Percentiles rank a stretch among this genome's conserved stretches.
phyloP scores from a whole-genome alignment of 2,329 filamentous ascomycete species.

The Colletotrichum spaethianum region DNA sequence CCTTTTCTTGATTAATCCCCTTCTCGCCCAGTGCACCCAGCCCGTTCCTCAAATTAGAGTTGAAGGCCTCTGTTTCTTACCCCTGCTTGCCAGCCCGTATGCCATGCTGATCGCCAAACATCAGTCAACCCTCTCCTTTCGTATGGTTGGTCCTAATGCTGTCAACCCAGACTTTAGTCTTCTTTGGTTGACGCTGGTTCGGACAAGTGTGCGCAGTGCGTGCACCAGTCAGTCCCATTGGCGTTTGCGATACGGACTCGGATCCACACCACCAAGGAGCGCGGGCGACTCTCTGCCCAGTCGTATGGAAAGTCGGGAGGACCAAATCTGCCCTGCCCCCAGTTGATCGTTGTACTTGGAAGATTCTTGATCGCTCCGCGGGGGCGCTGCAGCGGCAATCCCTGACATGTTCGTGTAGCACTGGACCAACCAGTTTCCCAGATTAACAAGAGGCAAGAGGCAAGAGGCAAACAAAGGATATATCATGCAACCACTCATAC shows the following conservation, averaged over 20 bases:
- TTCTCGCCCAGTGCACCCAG: not conserved
- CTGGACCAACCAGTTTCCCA: not conserved
- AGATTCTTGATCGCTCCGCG: not conserved
- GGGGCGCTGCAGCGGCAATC: not conserved
- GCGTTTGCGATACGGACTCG: not conserved
- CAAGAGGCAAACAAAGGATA: not conserved
- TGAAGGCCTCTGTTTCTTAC: slow-evolving; percentile 17
- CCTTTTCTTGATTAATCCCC: not conserved
- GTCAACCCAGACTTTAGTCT: slow-evolving; percentile 23
- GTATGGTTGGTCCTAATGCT: not conserved
- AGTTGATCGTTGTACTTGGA: slow-evolving; percentile 19
- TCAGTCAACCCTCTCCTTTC: slow-evolving; percentile 10
- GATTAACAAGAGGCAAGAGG: not conserved
- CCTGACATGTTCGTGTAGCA: not conserved
- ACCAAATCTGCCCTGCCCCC: not conserved
- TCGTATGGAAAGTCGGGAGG: not conserved
- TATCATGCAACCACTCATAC: not conserved
- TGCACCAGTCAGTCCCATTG: not conserved
- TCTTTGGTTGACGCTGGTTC: slow-evolving; percentile 17
- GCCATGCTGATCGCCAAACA: slow-evolving; percentile 26
- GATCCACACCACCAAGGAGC: not conserved
- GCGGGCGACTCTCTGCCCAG: not conserved
- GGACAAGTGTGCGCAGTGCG: not conserved
- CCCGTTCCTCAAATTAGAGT: slow-evolving; percentile 21
- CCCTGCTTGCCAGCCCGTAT: slow-evolving; percentile 20